Evolutionary conservation across 371 early-diverging fungal species (phyloP).

Genomic region (Mortierella sp.): DNA sequence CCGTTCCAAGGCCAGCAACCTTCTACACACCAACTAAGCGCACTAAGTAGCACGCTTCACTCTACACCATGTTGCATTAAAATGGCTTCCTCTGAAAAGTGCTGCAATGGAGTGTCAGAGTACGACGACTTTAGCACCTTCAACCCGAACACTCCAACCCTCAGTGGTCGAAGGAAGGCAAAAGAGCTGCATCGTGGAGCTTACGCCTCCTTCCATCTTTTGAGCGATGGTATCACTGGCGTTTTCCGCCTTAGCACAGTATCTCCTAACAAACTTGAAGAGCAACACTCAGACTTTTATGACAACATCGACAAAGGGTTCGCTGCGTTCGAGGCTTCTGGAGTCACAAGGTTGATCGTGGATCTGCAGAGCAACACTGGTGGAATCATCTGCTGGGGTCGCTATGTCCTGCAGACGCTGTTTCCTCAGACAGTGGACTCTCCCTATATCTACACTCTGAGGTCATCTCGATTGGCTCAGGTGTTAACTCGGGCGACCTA

Average conservation of each 20-base stretch:
- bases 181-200: conserved; percentile 34
- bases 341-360: conserved; percentile 37
- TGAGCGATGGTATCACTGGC: conserved; percentile 39
- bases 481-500: conserved; percentile 34
- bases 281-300: conserved; percentile 21
- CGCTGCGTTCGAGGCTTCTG: conserved; percentile 25
- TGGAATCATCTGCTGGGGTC: conserved; percentile 54
- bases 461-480: conserved; percentile 40
- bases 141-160: not conserved
- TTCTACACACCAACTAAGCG: no score
- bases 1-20: no score
- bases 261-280: conserved; percentile 20
- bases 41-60: no score
- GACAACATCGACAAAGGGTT: conserved; percentile 46
- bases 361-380: conserved; percentile 55
- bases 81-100: no score
- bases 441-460: conserved; percentile 44
- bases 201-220: conserved; percentile 46
- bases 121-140: conserved; percentile 33
- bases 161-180: conserved; percentile 16
- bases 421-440: conserved; percentile 46
- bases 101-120: no score
- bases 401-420: conserved; percentile 49
- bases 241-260: conserved; percentile 49
- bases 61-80: no score